Conservation (phyloP, 176 grass and related monocot species). For the Alopecurus myosuroides region DNA sequence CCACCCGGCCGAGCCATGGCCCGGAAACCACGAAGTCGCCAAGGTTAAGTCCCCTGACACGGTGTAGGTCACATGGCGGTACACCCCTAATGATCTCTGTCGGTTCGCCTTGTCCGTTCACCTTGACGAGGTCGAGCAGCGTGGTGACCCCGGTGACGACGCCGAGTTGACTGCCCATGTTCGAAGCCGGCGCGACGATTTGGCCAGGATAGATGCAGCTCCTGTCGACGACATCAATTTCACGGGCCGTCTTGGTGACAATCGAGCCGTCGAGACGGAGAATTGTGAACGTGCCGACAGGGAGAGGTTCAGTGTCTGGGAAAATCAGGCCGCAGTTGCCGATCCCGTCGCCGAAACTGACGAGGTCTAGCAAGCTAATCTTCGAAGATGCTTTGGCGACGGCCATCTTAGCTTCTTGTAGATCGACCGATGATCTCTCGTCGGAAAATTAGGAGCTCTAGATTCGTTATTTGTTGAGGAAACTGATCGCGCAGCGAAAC, state of each 20-base stretch:
- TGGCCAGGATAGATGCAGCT: not conserved
- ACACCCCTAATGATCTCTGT: not conserved
- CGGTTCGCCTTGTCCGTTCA: not conserved
- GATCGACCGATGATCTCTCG: not conserved
- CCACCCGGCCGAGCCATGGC: not conserved
- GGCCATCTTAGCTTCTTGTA: not conserved
- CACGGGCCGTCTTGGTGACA: not conserved
- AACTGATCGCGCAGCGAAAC: not conserved
- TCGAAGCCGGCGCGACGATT: not conserved
- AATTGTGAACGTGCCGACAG: not conserved
- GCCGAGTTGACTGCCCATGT: not conserved
- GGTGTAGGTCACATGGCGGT: not conserved
- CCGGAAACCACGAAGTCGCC: not conserved
- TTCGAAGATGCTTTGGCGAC: not conserved
- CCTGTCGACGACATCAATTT: not conserved
- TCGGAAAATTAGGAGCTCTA: not conserved
- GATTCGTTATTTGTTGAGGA: no score
- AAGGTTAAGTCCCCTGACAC: not conserved
- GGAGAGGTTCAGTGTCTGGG: not conserved
- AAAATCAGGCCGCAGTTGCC: not conserved
- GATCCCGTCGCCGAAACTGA: not conserved
- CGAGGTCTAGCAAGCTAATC: not conserved
- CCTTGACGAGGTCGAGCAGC: not conserved
- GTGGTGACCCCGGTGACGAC: not conserved
- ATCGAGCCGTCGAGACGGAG: not conserved